These are phyloP conservation scores for Lachancea meyersii DNA, from an alignment of 805 yeast genomes.

Conservation along the genomic window DNA sequence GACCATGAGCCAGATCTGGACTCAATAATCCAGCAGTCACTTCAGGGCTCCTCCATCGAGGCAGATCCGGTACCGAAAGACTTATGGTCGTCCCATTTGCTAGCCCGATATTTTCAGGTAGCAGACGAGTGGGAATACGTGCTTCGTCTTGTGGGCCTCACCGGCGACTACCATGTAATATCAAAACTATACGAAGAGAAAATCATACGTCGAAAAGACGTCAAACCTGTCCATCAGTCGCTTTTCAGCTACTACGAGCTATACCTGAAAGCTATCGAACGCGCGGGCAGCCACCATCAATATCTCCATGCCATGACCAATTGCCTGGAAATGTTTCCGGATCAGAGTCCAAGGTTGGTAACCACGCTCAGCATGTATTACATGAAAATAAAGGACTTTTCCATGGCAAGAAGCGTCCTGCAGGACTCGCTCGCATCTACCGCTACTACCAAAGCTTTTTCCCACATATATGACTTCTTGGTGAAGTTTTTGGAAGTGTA, in stretches of 20 bases:
- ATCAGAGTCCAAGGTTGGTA: slow-evolving; percentile 48
- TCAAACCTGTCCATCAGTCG: slow-evolving; percentile 3
- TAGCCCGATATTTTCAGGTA: slow-evolving; percentile 21
- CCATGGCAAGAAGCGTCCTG: slow-evolving; percentile 39
- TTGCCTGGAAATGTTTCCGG: slow-evolving; percentile 45
- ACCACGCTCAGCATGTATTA: slow-evolving; percentile 45
- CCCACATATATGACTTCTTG: slow-evolving; percentile 55
- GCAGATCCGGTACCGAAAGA: slow-evolving; percentile 9
- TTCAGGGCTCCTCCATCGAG: slow-evolving; percentile 9
- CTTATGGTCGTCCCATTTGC: slow-evolving; percentile 23
- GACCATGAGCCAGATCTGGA: slow-evolving; percentile 16
- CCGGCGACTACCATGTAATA: slow-evolving; percentile 15
- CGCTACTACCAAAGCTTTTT: slow-evolving; percentile 53
- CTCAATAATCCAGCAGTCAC: slow-evolving; percentile 8
- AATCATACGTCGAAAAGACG: slow-evolving; percentile 3
- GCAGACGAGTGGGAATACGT: slow-evolving; percentile 12
- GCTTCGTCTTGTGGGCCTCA: slow-evolving; percentile 4
- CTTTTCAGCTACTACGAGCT: slow-evolving; percentile 4
- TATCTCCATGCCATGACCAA: slow-evolving; percentile 24
- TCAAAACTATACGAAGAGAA: slow-evolving; percentile 13
- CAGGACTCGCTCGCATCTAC: slow-evolving; percentile 45
- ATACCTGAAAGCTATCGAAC: slow-evolving; percentile 6
- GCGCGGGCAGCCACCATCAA: not conserved
- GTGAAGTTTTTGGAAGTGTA: slow-evolving; percentile 53
- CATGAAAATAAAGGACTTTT: slow-evolving; percentile 34